Conservation (phyloP, 495 filamentous ascomycete genomes). For the Podospora pseudocomata region DNA sequence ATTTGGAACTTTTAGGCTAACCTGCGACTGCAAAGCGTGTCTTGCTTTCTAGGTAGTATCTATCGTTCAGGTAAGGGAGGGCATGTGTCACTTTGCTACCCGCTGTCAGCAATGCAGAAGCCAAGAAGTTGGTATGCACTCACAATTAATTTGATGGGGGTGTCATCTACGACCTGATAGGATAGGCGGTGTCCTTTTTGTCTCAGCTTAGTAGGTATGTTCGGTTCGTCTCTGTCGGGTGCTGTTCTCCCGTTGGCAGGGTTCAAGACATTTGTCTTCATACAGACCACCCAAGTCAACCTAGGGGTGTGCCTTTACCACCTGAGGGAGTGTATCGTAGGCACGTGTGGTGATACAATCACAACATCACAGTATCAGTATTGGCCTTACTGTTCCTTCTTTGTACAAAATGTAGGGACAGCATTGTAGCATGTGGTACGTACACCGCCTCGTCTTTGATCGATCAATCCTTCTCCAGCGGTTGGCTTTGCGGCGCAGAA, state of each 20-base stretch:
- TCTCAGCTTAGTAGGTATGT: background rate
- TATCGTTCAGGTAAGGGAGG: no score
- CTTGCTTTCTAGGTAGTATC: background rate
- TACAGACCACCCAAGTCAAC: background rate
- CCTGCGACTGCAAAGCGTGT: background rate
- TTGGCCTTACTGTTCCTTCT: background rate
- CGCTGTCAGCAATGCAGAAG: background rate
- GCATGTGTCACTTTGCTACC: background rate
- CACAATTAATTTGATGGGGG: background rate
- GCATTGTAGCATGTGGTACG: background rate
- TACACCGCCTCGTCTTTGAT: background rate
- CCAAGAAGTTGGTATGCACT: background rate
- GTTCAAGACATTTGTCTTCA: background rate
- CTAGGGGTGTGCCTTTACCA: background rate
- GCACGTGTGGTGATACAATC: background rate
- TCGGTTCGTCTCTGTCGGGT: background rate
- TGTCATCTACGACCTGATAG: background rate
- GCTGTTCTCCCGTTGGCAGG: background rate
- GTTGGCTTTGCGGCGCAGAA: background rate
- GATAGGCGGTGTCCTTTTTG: background rate
- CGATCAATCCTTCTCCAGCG: background rate
- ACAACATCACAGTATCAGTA: background rate
- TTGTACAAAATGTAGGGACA: background rate
- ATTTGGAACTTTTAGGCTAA: background rate
- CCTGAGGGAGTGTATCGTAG: background rate